These are phyloP conservation scores for Jamesozyma spencerorum DNA, from an alignment of 805 yeast species.

Conservation along the genomic window DNA sequence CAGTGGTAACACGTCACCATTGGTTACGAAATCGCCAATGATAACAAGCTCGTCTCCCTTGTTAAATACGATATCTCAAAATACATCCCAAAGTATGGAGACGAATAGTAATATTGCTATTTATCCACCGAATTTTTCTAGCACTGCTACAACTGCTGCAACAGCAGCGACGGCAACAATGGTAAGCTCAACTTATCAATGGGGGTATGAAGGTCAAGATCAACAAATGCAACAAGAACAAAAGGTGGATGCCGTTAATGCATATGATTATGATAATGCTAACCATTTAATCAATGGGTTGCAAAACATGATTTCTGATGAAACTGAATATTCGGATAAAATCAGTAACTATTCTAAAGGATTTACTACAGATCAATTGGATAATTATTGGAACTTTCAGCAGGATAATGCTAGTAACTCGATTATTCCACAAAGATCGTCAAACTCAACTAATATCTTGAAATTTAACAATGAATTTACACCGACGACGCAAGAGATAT, in stretches of 20 bases:
- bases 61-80: background rate
- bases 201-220: background rate
- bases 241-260: conserved; percentile 12
- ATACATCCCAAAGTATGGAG: background rate
- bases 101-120: background rate
- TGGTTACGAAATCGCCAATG: no score
- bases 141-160: background rate
- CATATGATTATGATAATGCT: conserved; percentile 25
- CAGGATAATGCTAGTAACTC: conserved; percentile 2
- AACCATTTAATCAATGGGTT: conserved; percentile 27
- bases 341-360: conserved; percentile 26
- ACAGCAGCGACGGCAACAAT: background rate
- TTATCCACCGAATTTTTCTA: background rate
- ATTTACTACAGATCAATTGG: conserved; percentile 31
- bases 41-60: background rate
- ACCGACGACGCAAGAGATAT: background rate
- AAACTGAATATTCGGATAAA: conserved; percentile 22
- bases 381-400: conserved; percentile 26
- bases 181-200: background rate
- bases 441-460: background rate
- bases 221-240: conserved; percentile 1
- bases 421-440: conserved; percentile 1
- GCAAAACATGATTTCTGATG: conserved; percentile 27
- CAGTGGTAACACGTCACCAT: background rate
- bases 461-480: conserved; percentile 2